phyloP scores from a whole-genome alignment of 768 basidiomycete species.

The Mycena crocata region DNA sequence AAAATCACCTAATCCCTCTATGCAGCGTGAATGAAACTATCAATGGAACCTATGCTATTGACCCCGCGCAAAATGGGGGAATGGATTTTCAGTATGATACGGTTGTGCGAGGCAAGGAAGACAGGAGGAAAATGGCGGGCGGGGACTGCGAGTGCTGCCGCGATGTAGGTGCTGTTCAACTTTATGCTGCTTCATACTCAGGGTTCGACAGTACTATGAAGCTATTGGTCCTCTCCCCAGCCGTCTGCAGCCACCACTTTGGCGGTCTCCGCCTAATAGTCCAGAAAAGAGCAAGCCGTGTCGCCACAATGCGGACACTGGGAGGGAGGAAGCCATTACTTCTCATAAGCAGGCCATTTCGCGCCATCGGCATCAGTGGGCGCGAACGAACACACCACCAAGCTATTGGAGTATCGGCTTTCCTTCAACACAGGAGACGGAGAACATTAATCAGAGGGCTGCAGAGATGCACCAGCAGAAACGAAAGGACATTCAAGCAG shows the following conservation, averaged over 20 bases:
- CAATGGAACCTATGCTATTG: constrained; percentile 74
- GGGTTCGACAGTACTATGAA: constrained; percentile 74
- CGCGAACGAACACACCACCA: constrained; percentile 79
- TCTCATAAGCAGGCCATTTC: constrained; percentile 80
- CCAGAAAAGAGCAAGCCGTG: constrained; percentile 41
- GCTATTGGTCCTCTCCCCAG: constrained; percentile 78
- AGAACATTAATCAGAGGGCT: constrained; percentile 79
- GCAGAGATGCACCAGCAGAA: constrained; percentile 79
- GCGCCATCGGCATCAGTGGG: constrained; percentile 79
- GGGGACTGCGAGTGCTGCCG: constrained; percentile 87
- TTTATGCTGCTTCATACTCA: constrained; percentile 2
- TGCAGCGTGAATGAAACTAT: constrained; percentile 57
- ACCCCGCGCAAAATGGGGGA: constrained; percentile 74
- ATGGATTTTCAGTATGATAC: constrained; percentile 77
- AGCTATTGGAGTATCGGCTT: constrained; percentile 94
- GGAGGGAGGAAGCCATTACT: constrained; percentile 42
- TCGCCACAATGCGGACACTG: constrained; percentile 42
- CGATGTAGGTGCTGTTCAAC: constrained; percentile 60
- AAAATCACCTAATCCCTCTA: background rate
- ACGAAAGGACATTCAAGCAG: constrained; percentile 65
- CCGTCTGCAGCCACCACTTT: constrained; percentile 74
- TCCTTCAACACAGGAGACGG: constrained; percentile 85
- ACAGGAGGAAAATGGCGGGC: constrained; percentile 74
- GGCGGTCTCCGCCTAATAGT: constrained; percentile 70
- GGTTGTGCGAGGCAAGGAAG: constrained; percentile 75